Evolutionary conservation across 768 basidiomycete species (phyloP).

Genomic region (Butyriboletus loyo): DNA sequence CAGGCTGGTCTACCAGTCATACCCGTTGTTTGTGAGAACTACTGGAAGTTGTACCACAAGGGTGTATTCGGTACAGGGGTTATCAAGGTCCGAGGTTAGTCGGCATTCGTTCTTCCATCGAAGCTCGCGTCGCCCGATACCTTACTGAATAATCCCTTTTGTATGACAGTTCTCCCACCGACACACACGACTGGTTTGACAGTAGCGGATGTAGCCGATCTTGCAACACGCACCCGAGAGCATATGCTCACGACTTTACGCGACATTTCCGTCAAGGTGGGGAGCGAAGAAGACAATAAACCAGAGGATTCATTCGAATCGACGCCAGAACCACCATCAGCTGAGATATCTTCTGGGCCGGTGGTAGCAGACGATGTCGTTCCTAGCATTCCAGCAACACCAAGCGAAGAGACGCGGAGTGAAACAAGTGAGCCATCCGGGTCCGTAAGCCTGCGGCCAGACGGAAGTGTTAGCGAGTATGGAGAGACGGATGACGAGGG

Average conservation of each 20-base stretch:
- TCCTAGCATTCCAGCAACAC: slow-evolving; percentile 27
- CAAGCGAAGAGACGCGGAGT: slow-evolving; percentile 25
- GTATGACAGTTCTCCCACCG: slow-evolving; percentile 78
- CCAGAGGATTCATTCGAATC: slow-evolving; percentile 19
- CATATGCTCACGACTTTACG: slow-evolving; percentile 76
- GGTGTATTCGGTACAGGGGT: slow-evolving; percentile 73
- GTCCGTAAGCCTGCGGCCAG: slow-evolving; percentile 37
- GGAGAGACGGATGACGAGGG: slow-evolving; percentile 86
- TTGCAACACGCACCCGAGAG: slow-evolving; percentile 65
- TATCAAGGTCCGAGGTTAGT: slow-evolving; percentile 72
- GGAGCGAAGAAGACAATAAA: slow-evolving; percentile 22
- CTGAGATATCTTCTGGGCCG: neutral
- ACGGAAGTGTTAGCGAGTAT: slow-evolving; percentile 63
- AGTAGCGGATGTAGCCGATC: slow-evolving; percentile 61
- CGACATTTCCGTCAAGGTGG: slow-evolving; percentile 66
- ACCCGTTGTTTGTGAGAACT: slow-evolving; percentile 92
- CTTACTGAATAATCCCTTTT: slow-evolving; percentile 2
- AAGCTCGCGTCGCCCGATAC: neutral
- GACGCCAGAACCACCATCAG: slow-evolving; percentile 18
- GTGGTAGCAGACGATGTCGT: slow-evolving; percentile 28
- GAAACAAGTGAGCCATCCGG: slow-evolving; percentile 25
- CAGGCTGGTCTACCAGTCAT: slow-evolving; percentile 88
- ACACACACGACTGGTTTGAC: slow-evolving; percentile 73
- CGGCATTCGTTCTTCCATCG: neutral
- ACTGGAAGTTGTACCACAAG: slow-evolving; percentile 80